These are phyloP conservation scores for Pseudonitzschia pungens DNA, from an alignment of 108 stramenopile species.

Conservation along the genomic window DNA sequence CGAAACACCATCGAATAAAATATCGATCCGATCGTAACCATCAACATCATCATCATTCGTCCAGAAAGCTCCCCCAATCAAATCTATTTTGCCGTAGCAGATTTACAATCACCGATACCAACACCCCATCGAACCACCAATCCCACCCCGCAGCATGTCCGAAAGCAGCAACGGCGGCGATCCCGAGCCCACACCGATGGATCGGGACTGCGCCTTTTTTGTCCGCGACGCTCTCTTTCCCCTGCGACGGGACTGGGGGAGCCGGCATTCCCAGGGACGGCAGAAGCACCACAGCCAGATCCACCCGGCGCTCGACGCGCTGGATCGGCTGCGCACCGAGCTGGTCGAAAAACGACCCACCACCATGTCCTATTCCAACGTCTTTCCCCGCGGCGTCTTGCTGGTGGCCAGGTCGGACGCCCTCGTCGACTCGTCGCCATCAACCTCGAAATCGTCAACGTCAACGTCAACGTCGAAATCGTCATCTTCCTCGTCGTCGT, in stretches of 20 bases:
- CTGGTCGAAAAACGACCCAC: background rate
- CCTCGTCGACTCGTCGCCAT: background rate
- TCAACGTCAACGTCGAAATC: no score
- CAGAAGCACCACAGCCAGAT: background rate
- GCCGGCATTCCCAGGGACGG: background rate
- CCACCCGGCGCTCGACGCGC: background rate
- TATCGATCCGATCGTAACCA: no score
- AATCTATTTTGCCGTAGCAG: no score
- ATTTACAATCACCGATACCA: no score
- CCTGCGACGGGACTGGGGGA: background rate
- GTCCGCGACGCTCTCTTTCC: background rate
- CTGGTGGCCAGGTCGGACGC: background rate
- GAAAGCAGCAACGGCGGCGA: background rate
- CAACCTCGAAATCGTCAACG: no score
- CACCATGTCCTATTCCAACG: background rate
- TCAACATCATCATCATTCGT: no score
- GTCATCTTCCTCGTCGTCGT: background rate
- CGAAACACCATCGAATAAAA: no score
- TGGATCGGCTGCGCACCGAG: background rate
- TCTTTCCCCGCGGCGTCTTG: background rate
- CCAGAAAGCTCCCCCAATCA: no score
- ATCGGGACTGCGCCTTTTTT: constrained; percentile 1
- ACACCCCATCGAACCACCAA: no score
- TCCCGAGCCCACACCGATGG: background rate
- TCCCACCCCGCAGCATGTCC: no score